A percentile compares a stretch with the other conserved stretches of the same genome.
These are phyloP conservation scores for Yamadazyma friedrichii DNA, from an alignment of 1,139 yeast species.

Conservation along the genomic window DNA sequence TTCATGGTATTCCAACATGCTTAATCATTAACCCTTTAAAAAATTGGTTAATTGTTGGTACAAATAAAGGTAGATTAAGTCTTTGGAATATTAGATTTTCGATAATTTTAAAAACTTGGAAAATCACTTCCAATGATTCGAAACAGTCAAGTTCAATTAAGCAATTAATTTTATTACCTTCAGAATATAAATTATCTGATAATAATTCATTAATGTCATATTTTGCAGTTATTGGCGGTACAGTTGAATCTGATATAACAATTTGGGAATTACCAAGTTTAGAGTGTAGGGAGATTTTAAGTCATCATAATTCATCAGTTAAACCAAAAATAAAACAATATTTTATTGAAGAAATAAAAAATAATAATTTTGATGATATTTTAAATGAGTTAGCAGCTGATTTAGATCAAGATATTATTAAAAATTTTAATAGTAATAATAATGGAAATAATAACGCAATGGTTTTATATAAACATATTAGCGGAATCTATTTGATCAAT, in stretches of 20 bases:
- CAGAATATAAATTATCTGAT: constrained; percentile 7
- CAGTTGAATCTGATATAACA: constrained; percentile 46
- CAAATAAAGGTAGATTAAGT: constrained; percentile 67
- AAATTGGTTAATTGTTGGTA: constrained; percentile 72
- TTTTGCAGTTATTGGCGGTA: constrained; percentile 48
- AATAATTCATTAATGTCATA: constrained; percentile 13
- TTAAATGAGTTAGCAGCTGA: constrained; percentile 13
- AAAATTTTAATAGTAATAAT: neutral
- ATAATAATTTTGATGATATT: constrained; percentile 9
- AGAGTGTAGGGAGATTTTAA: constrained; percentile 58
- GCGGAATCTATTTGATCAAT: constrained; percentile 19
- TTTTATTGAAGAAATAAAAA: constrained; percentile 10
- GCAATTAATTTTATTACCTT: constrained; percentile 12
- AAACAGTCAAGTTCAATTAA: constrained; percentile 14
- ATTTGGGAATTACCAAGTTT: constrained; percentile 75
- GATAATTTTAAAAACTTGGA: constrained; percentile 60
- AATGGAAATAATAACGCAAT: constrained; percentile 2
- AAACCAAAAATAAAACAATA: constrained; percentile 11
- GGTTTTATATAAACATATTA: constrained; percentile 9
- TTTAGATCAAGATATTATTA: constrained; percentile 7
- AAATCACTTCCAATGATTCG: constrained; percentile 36
- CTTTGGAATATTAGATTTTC: constrained; percentile 82
- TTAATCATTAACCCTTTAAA: constrained; percentile 54
- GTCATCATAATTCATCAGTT: constrained; percentile 5
- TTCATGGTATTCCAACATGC: constrained; percentile 64